Evolutionary conservation across 2,329 filamentous ascomycete genomes (phyloP).

Genomic region (Paraphaeosphaeria sporulosa): DNA sequence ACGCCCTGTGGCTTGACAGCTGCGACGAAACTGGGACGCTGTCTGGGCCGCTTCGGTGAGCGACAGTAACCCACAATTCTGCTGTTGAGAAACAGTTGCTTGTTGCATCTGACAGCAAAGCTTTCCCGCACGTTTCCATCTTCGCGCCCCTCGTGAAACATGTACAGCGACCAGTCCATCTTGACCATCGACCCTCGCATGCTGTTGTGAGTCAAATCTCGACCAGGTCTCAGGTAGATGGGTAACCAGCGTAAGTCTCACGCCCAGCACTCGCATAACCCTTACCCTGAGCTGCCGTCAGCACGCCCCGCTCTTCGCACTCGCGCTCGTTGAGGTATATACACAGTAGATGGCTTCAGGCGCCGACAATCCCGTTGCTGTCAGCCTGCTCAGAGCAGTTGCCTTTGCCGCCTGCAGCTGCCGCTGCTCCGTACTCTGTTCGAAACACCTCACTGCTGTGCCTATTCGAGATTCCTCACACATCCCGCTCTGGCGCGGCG

Average conservation of each 20-base stretch:
- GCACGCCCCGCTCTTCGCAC: slow-evolving; percentile 10
- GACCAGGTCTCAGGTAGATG: slow-evolving; percentile 18
- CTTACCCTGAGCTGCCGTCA: slow-evolving; percentile 13
- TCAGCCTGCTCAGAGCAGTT: neutral
- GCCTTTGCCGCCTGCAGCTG: neutral
- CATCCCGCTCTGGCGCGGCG: neutral
- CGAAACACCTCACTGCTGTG: slow-evolving; percentile 4
- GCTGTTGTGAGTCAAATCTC: neutral
- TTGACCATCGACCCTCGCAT: neutral
- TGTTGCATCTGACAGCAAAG: neutral
- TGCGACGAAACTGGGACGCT: slow-evolving; percentile 2
- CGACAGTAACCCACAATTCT: neutral
- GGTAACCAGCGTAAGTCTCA: slow-evolving; percentile 4
- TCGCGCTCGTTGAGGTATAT: slow-evolving; percentile 10
- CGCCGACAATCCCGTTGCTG: neutral
- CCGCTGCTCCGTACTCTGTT: slow-evolving; percentile 9
- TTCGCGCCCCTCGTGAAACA: slow-evolving; percentile 2
- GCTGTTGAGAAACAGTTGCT: neutral
- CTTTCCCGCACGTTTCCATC: neutral
- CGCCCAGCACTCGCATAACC: slow-evolving; percentile 3
- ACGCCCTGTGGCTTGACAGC: neutral
- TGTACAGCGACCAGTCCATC: neutral
- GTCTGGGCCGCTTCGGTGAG: slow-evolving; percentile 8
- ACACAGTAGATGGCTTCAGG: neutral
- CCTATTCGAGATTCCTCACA: slow-evolving; percentile 2